Evolutionary conservation across 2,329 filamentous ascomycete species (phyloP).

Genomic region (Ilyonectria mors-panacis): DNA sequence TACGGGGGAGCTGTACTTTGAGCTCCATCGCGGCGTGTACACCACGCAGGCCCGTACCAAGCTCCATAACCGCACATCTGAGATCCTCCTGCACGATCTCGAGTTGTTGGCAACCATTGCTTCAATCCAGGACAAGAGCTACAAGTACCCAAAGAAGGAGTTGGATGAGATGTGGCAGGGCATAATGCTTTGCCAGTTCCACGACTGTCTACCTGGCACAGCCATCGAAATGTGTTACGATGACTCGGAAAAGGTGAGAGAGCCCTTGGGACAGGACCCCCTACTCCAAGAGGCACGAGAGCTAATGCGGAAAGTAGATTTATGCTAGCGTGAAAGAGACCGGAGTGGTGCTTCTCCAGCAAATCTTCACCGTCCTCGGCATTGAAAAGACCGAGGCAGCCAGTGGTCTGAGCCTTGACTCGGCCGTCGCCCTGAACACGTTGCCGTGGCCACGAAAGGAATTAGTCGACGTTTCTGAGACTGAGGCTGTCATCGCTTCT

Average conservation of each 20-base stretch:
- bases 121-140: constrained; percentile 78
- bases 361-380: constrained; percentile 79
- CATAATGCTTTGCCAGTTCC: constrained; percentile 94
- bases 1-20: constrained; percentile 99
- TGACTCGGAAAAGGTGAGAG: constrained; percentile 82
- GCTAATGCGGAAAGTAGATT: constrained; percentile 61
- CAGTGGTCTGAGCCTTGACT: constrained; percentile 49
- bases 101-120: constrained; percentile 91
- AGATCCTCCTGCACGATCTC: constrained; percentile 87
- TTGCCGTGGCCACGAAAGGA: constrained; percentile 88
- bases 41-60: constrained; percentile 99
- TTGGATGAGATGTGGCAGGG: constrained; percentile 97
- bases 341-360: constrained; percentile 79
- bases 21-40: constrained; percentile 96
- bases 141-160: constrained; percentile 94
- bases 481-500: constrained; percentile 67
- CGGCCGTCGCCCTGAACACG: constrained; percentile 82
- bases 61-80: constrained; percentile 88
- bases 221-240: constrained; percentile 99
- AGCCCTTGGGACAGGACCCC: constrained; percentile 38
- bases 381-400: constrained; percentile 37
- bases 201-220: constrained; percentile 95
- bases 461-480: constrained; percentile 75
- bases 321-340: constrained; percentile 88
- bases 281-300: neutral